phyloP scores from a whole-genome alignment of 2,329 filamentous ascomycete genomes.

The Metarhizium sp. region DNA sequence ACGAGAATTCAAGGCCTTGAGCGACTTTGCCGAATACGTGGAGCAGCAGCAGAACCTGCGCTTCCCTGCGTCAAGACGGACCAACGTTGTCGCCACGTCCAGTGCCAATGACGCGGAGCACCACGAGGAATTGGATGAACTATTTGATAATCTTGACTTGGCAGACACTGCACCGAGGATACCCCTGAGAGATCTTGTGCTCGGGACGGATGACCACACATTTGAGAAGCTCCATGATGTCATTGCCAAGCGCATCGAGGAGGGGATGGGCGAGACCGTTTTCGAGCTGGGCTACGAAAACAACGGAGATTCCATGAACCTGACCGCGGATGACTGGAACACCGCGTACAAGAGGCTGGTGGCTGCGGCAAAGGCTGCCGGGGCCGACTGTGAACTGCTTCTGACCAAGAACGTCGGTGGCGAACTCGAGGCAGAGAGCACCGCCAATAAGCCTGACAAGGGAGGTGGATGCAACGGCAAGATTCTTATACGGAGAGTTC shows the following conservation, averaged over 20 bases:
- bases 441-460: slow-evolving; percentile 44
- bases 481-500: slow-evolving; percentile 68
- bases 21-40: slow-evolving; percentile 96
- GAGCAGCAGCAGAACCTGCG: slow-evolving; percentile 81
- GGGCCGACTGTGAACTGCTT: slow-evolving; percentile 71
- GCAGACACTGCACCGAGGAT: slow-evolving; percentile 58
- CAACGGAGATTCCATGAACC: slow-evolving; percentile 73
- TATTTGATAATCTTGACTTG: slow-evolving; percentile 82
- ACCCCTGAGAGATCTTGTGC: slow-evolving; percentile 66
- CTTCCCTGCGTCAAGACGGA: slow-evolving; percentile 35
- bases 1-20: slow-evolving; percentile 50
- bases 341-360: slow-evolving; percentile 57
- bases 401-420: slow-evolving; percentile 88
- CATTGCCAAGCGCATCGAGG: slow-evolving; percentile 60
- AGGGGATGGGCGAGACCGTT: slow-evolving; percentile 81
- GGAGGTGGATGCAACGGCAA: slow-evolving; percentile 76
- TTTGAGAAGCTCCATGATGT: slow-evolving; percentile 55
- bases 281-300: slow-evolving; percentile 92
- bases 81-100: slow-evolving; percentile 18
- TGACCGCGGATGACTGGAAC: slow-evolving; percentile 68
- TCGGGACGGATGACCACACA: slow-evolving; percentile 52
- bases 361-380: slow-evolving; percentile 52
- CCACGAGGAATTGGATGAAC: slow-evolving; percentile 80
- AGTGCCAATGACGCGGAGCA: slow-evolving; percentile 32
- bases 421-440: slow-evolving; percentile 57